Evolutionary conservation across 1,284 basidiomycete species (phyloP).

Genomic region (Rhodotorula sp.): DNA sequence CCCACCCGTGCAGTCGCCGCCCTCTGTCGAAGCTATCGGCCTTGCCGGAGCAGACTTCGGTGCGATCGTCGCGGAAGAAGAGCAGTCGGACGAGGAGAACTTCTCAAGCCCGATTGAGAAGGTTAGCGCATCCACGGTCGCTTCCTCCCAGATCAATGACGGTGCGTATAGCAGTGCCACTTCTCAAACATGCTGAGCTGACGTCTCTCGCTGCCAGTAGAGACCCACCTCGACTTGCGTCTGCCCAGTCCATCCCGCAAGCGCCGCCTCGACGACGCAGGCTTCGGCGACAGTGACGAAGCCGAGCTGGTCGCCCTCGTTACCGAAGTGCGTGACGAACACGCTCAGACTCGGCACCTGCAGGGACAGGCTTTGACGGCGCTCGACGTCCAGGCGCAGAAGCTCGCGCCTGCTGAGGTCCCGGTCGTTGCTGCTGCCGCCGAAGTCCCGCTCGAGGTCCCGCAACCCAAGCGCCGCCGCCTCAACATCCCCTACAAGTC

Average conservation of each 20-base stretch:
- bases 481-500: conserved; percentile 7
- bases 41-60: not conserved
- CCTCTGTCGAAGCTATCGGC: no score
- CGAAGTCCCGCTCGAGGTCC: not conserved
- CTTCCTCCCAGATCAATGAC: not conserved
- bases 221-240: not conserved
- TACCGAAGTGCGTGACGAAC: no score
- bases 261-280: conserved; percentile 2
- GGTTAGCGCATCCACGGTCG: not conserved
- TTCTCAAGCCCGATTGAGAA: not conserved
- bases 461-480: conserved; percentile 21
- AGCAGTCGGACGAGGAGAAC: not conserved
- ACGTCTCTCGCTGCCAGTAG: not conserved
- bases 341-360: not conserved
- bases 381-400: not conserved
- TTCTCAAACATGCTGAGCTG: rapidly evolving
- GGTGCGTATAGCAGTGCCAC: not conserved
- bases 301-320: not conserved
- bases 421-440: no score
- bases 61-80: not conserved
- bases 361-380: no score
- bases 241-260: not conserved
- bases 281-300: not conserved
- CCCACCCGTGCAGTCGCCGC: no score
- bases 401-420: not conserved